These are phyloP conservation scores for Starmerella sp. DNA, from an alignment of 805 yeast species.

Conservation along the genomic window DNA sequence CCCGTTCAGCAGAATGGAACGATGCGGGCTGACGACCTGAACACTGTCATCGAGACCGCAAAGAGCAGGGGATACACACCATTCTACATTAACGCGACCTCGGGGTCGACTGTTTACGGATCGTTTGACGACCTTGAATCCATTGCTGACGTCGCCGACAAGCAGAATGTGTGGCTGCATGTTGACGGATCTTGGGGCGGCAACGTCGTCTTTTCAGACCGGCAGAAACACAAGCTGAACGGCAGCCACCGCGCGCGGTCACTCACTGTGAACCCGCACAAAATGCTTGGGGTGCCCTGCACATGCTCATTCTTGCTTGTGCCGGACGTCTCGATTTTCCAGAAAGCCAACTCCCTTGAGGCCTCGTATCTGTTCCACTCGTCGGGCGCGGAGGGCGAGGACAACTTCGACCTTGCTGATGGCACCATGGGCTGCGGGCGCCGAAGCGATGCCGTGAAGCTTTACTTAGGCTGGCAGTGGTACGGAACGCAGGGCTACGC, in stretches of 20 bases:
- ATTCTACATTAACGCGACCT: slow-evolving; percentile 67
- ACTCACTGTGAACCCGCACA: slow-evolving; percentile 74
- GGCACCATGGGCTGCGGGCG: slow-evolving; percentile 92
- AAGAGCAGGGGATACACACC: slow-evolving; percentile 53
- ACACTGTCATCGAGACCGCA: slow-evolving; percentile 35
- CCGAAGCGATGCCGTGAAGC: slow-evolving; percentile 67
- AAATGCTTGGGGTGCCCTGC: slow-evolving; percentile 74
- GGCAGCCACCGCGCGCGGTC: slow-evolving; percentile 65
- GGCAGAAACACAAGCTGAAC: slow-evolving; percentile 35
- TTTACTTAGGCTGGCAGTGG: slow-evolving; percentile 71
- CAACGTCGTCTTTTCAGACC: slow-evolving; percentile 55
- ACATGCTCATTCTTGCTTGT: slow-evolving; percentile 57
- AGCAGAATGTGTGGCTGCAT: slow-evolving; percentile 60
- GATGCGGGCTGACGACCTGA: slow-evolving; percentile 43
- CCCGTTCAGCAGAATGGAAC: slow-evolving; percentile 45
- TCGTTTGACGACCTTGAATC: slow-evolving; percentile 60
- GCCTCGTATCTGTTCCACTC: slow-evolving; percentile 77
- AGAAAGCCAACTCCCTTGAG: slow-evolving; percentile 57
- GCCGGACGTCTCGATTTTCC: slow-evolving; percentile 56
- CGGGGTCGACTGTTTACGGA: slow-evolving; percentile 83
- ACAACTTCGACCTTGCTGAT: slow-evolving; percentile 64
- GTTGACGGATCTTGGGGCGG: slow-evolving; percentile 92
- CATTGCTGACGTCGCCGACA: slow-evolving; percentile 43
- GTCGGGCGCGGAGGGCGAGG: slow-evolving; percentile 36
- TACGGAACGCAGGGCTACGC: slow-evolving; percentile 60